These are phyloP conservation scores for Sextonia rubra DNA, from an alignment of 164 flowering plant species.

Conservation along the genomic window DNA sequence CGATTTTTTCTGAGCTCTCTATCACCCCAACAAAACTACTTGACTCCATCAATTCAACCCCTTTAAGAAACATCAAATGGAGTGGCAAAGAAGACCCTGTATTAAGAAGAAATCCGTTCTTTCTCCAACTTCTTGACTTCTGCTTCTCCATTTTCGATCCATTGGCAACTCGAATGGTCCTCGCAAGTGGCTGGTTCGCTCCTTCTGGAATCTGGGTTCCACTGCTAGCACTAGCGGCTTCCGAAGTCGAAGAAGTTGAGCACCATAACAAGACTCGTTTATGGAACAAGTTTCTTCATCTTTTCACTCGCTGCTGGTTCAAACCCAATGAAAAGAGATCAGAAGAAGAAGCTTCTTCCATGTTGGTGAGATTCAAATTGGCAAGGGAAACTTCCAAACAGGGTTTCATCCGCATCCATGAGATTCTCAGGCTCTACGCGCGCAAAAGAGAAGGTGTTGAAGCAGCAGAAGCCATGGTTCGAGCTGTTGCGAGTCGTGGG, in stretches of 20 bases:
- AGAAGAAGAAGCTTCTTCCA: constrained; percentile 69
- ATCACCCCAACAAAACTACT: constrained; percentile 73
- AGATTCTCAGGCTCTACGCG: constrained; percentile 61
- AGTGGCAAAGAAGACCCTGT: constrained; percentile 41
- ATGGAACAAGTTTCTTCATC: constrained; percentile 48
- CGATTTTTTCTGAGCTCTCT: constrained; percentile 50
- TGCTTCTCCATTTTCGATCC: constrained; percentile 91
- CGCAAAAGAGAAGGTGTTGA: constrained; percentile 49
- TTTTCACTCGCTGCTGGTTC: constrained; percentile 53
- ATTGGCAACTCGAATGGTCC: constrained; percentile 81
- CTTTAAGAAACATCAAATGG: constrained; percentile 51
- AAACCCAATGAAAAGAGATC: constrained; percentile 49
- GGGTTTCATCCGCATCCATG: constrained; percentile 53
- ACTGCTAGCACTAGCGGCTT: constrained; percentile 61
- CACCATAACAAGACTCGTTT: constrained; percentile 18
- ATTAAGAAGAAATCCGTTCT: constrained; percentile 50
- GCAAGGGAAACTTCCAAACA: constrained; percentile 56
- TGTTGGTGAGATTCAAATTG: constrained; percentile 65
- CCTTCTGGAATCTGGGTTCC: constrained; percentile 66
- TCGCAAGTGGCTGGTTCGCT: constrained; percentile 90
- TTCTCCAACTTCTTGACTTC: constrained; percentile 77
- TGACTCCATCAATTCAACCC: constrained; percentile 70
- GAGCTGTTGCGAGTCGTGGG: constrained; percentile 51
- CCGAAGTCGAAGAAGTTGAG: constrained; percentile 47
- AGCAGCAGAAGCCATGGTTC: constrained; percentile 60